Evolutionary conservation across 805 yeast genomes (phyloP), one percentile per base, ranked within the genome.

Genomic region (Ogataea angusta): DNA sequence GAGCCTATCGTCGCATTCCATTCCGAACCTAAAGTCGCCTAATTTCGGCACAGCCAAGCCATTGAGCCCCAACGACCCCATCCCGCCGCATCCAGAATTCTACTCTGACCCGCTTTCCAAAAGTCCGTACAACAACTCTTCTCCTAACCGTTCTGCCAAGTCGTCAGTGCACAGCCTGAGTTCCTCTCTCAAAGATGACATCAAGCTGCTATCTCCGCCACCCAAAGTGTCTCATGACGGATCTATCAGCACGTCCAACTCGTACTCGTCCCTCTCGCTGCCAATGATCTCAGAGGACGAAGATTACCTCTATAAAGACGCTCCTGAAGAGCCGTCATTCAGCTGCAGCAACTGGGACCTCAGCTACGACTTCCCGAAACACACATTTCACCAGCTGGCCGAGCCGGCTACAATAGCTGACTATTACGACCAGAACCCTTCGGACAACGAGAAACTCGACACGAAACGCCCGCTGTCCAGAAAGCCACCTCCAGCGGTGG

Each of bases 241-340:
- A 7, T 36, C 46, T 3, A 17, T 39, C 13, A 43, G 42, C 28
- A 35, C 36, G 14, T 46, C 50, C 22, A 45, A 43, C 23, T 51
- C 55, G 10, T 36, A 30, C 23, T 51, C 55, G 1, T 51, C 55
- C 5, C 43, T 48, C 10, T 45, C 50, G 2, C 33, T 51, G 12
- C 55, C 55, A 3, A 46, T 46, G 46, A 51, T 48, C 3, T 51
- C 55, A 2, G 55, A 51, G 33, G 55, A 51, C 33, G 55, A 51
- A 30, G 39, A 35, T 14, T 24, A 12, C 15, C 31, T 28, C 4
- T 40, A 35, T 13, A 29, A 21, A 4, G 17, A 27, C 10, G 30
- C 17, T 4, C 30, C 30, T 6, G 30, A 15, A 10, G 30, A 32
- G 12, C 21, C 18, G 19, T 16, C 13, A 10, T 30, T 27, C 10